Evolutionary conservation across 257 asterid species (phyloP), one percentile per base, ranked within the genome.

Genomic region (Gentiana straminea): DNA sequence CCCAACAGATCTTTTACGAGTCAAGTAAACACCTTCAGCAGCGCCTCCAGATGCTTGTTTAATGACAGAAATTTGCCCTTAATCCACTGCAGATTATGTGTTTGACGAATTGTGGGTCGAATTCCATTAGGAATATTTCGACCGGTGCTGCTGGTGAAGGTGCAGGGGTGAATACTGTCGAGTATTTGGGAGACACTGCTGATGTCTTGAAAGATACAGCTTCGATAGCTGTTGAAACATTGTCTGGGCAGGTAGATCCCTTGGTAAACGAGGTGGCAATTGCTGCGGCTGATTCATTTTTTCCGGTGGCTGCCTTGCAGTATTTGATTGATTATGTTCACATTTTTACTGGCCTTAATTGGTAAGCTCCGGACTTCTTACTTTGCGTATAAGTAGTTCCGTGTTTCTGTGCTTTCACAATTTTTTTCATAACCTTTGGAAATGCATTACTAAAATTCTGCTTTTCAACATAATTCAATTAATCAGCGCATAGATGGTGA

Each of bases 211-310:
- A 67, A 33, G 95, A 79, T 52, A 75, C 66, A 65, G 70, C 88
- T 33, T 94, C 78, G 48, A 76, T 64, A 65, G 70, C 88, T 33
- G 78, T 66, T 51, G 76, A 60, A 15, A 81, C 79, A 32, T 84
- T 78, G 66, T 81, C 63, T n/a, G 66, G 69, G 15, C 78, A 70
- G 70, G 85, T 64, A 34, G 79, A 82, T 55, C 94, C 94, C 33
- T 79, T 52, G 65, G 67, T 68, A 58, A 81, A 57, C 59, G 98
- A 92, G 76, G 95, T 88, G 50, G 94, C 89, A 3, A 48, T 59
- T 64, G 95, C 93, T 0, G 95, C 97, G 1, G 94, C 95, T 0
- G 98, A 85, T 69, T 92, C 95, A 47, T 83, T 55, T 68, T 64
- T 73, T 48, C 95, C 97, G 0, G 91, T 92, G 70, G 95, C 94